Base-by-base conservation (phyloP, 2,329 filamentous ascomycete genomes). In the Aspergillus sp. region DNA sequence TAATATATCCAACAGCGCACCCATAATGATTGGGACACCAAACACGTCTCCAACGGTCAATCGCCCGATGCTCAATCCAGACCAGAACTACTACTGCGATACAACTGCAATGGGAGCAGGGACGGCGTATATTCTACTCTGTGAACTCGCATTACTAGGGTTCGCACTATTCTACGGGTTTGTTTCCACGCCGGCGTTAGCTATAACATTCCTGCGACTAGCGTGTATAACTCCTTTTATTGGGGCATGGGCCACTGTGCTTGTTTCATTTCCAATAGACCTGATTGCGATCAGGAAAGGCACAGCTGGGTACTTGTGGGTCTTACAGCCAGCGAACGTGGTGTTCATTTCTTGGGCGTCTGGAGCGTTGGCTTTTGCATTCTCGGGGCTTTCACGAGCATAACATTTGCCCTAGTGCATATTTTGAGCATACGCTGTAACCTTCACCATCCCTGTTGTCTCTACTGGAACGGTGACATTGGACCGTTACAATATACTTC, bases 211-310 rank as follows among this genome's bases (percentile, higher is more conserved):
- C 17, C 17, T 17, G 17, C 17, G 21, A n/a, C 9, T 39, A 9
- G 8, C 2, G 9, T 47, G 46, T 14, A 5, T 49, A 14, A 17
- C 35, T 6, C n/a, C 23, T 1, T 3, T 15, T 2, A 15, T 39
- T 39, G 46, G 2, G 21, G 2, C 25, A 14, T 49, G 31, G 31
- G 46, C 17, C 9, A 23, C 37, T 21, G 12, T 49, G 9, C 31
- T 49, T 23, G 15, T 49, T 12, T 49, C 46, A 39, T 39, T 49
- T 25, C 46, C 11, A 11, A 49, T 49, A 25, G 46, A 49, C 1
- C 46, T 9, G 3, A 1, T 49, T 49, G 23, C 15, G 46, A 8
- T 0, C 5, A 21, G 9, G 17, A 39, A 15, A 27, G 27, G 46
- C 2, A 14, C 5, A 3, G 4, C 7, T 4, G 0, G n/a, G 15